Evolutionary conservation across 768 basidiomycete genomes (phyloP).

Genomic region (Panaeolus papilionaceus): DNA sequence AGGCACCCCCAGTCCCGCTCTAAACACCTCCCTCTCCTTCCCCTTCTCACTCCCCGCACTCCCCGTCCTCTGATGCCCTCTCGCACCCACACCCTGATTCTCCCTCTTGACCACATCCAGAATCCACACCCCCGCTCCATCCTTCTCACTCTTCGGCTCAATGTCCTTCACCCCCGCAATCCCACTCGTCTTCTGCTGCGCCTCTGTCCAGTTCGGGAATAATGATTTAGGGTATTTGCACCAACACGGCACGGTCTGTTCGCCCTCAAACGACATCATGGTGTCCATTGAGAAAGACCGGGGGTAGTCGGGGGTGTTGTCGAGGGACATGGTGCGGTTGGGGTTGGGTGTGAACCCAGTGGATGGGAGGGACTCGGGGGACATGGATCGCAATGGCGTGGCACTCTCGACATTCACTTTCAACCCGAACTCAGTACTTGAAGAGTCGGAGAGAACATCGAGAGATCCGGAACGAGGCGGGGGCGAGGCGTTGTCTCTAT

Average conservation of each 20-base stretch:
- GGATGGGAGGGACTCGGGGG: not conserved
- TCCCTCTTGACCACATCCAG: constrained; percentile 45
- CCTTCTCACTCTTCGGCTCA: not conserved
- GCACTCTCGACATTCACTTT: not conserved
- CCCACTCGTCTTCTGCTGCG: constrained; percentile 47
- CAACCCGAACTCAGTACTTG: not conserved
- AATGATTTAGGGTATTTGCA: constrained; percentile 55
- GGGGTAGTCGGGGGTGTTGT: not conserved
- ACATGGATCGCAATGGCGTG: not conserved
- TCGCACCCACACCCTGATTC: constrained; percentile 31
- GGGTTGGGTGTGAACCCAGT: not conserved
- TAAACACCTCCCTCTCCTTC: constrained; percentile 9
- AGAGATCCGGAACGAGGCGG: not conserved
- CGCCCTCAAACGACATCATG: constrained; percentile 21
- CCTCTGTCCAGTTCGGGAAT: constrained; percentile 62
- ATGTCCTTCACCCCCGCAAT: constrained; percentile 37
- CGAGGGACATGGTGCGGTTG: not conserved
- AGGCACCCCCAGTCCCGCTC: not conserved
- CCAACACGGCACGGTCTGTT: constrained; percentile 34
- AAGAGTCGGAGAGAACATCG: not conserved
- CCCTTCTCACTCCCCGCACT: constrained; percentile 36
- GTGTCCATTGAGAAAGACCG: constrained; percentile 11
- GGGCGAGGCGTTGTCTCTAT: not conserved
- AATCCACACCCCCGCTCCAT: constrained; percentile 35
- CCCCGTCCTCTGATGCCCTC: constrained; percentile 29